phyloP scores from a whole-genome alignment of 768 basidiomycete species.

The Macrolepiota albuminosa region DNA sequence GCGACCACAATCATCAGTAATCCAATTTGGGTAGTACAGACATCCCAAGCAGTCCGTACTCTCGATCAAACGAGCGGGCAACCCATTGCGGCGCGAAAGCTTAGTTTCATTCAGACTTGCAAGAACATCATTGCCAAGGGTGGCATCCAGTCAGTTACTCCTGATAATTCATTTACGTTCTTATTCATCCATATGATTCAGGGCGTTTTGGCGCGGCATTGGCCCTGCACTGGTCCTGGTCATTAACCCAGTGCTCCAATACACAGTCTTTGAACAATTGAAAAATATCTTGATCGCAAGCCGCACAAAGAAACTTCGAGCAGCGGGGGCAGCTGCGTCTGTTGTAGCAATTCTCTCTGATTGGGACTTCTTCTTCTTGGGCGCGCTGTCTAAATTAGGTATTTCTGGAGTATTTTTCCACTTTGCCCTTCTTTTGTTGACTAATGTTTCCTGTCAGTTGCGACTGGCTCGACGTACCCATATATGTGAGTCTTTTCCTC shows the following conservation, averaged over 20 bases:
- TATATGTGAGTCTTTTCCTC: constrained; percentile 34
- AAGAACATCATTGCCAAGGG: constrained; percentile 65
- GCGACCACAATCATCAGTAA: constrained; percentile 88
- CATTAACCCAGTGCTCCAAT: constrained; percentile 91
- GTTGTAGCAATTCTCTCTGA: constrained; percentile 61
- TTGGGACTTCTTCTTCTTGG: constrained; percentile 92
- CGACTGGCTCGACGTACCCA: constrained; percentile 44
- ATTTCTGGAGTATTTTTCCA: constrained; percentile 14
- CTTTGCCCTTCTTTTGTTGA: neutral
- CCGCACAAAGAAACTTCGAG: constrained; percentile 50
- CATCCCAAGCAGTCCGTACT: constrained; percentile 74
- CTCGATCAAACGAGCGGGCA: constrained; percentile 31
- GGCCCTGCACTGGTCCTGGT: constrained; percentile 93
- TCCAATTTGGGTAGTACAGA: constrained; percentile 97
- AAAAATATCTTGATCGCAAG: constrained; percentile 76
- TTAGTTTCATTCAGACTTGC: constrained; percentile 63
- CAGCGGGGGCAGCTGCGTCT: constrained; percentile 36
- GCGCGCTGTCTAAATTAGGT: constrained; percentile 90
- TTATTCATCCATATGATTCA: constrained; percentile 11
- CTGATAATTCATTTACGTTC: neutral
- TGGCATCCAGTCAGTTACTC: constrained; percentile 45
- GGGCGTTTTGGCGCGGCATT: constrained; percentile 90
- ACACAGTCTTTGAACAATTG: constrained; percentile 93
- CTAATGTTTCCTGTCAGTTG: constrained; percentile 27
- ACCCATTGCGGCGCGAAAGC: constrained; percentile 33